These are phyloP conservation scores for Onygenales sp. DNA, from an alignment of 2,329 filamentous ascomycete genomes.

Conservation along the genomic window DNA sequence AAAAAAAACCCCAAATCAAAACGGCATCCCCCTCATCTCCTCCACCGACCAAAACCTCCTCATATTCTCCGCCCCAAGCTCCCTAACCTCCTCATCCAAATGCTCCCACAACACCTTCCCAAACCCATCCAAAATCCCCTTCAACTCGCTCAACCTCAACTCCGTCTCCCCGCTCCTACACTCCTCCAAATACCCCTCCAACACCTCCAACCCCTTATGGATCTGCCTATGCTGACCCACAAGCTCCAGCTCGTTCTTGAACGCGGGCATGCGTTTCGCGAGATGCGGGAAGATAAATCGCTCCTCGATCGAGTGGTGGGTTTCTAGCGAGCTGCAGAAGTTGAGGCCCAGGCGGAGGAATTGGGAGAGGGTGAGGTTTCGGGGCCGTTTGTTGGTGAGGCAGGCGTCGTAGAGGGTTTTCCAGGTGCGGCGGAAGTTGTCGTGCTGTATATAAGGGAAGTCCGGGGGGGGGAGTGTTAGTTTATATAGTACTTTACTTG, in stretches of 20 bases:
- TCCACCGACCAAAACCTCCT: slow-evolving; percentile 67
- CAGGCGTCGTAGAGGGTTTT: slow-evolving; percentile 60
- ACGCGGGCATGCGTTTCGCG: slow-evolving; percentile 69
- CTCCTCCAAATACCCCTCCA: slow-evolving; percentile 55
- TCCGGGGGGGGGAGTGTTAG: slow-evolving; percentile 4
- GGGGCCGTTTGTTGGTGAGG: slow-evolving; percentile 48
- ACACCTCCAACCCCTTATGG: slow-evolving; percentile 61
- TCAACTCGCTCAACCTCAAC: slow-evolving; percentile 49
- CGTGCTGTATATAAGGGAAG: slow-evolving; percentile 45
- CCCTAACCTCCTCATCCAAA: slow-evolving; percentile 72
- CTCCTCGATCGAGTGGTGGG: slow-evolving; percentile 80
- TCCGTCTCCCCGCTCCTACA: slow-evolving; percentile 56
- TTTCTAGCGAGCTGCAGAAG: slow-evolving; percentile 60
- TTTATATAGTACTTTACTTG: background rate
- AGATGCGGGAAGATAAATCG: slow-evolving; percentile 68
- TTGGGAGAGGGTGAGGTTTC: slow-evolving; percentile 55
- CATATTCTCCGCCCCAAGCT: slow-evolving; percentile 80
- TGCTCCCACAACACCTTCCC: slow-evolving; percentile 71
- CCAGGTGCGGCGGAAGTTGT: slow-evolving; percentile 68
- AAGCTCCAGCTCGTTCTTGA: slow-evolving; percentile 55
- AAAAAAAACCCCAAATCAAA: slow-evolving; percentile 37
- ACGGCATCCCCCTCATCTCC: slow-evolving; percentile 63
- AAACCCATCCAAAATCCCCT: slow-evolving; percentile 66
- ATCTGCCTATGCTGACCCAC: slow-evolving; percentile 69
- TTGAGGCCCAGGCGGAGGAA: slow-evolving; percentile 60